phyloP scores from a whole-genome alignment of 2,329 filamentous ascomycete species.

The Cordyceps farinosa region DNA sequence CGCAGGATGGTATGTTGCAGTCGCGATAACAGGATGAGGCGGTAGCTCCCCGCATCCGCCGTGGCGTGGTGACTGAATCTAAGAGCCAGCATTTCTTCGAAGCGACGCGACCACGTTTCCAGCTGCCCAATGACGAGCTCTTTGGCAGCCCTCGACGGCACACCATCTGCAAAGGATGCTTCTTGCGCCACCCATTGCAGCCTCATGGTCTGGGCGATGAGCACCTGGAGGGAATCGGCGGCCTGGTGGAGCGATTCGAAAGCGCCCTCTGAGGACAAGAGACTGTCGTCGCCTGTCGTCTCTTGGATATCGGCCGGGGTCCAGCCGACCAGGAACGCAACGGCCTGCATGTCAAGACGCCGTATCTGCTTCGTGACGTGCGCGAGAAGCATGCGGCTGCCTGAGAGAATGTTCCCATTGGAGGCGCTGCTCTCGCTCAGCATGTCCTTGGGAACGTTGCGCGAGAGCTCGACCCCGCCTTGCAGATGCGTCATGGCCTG shows the following conservation, averaged over 20 bases:
- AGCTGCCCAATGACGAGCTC: too few species aligned
- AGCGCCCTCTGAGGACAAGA: neutral
- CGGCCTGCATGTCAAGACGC: constrained; percentile 36
- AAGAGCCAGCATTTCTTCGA: too few species aligned
- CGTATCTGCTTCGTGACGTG: constrained; percentile 26
- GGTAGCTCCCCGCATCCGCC: too few species aligned
- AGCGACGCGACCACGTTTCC: too few species aligned
- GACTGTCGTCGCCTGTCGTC: neutral
- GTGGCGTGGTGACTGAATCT: too few species aligned
- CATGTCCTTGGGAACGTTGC: constrained; percentile 4
- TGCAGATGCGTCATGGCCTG: neutral
- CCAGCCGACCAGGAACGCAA: constrained; percentile 33
- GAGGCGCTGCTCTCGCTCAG: constrained; percentile 20
- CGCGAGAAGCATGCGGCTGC: constrained; percentile 26
- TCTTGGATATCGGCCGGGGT: constrained; percentile 28
- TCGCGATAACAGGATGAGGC: neutral
- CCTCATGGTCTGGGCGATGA: neutral
- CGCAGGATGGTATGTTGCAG: neutral
- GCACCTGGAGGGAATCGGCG: neutral
- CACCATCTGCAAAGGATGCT: neutral
- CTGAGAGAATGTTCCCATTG: constrained; percentile 22
- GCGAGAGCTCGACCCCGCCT: neutral
- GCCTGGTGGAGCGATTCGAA: neutral
- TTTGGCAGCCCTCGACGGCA: too few species aligned
- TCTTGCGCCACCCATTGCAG: neutral